Percentiles rank a stretch among this genome's conserved stretches.
Conservation (phyloP, 1,139 yeast species). For the Spathaspora sp. region DNA sequence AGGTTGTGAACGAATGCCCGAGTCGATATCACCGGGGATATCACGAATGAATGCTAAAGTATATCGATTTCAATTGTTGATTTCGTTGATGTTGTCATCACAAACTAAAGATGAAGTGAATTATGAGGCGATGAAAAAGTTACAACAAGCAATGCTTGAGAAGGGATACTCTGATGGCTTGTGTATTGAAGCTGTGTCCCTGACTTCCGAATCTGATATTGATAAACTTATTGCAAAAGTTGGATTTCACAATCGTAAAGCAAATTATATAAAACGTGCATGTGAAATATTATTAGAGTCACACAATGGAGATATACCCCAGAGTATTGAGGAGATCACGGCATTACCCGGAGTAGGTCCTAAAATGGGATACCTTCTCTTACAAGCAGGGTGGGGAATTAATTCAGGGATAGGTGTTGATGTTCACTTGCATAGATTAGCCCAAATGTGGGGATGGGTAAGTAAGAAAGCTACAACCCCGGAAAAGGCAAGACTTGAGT, state of each 20-base stretch:
- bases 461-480: slow-evolving; percentile 56
- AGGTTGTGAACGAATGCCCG: slow-evolving; percentile 83
- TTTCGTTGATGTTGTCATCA: slow-evolving; percentile 83
- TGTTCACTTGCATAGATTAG: slow-evolving; percentile 83
- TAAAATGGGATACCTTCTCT: slow-evolving; percentile 82
- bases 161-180: slow-evolving; percentile 33
- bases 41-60: slow-evolving; percentile 31
- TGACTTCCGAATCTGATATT: slow-evolving; percentile 54
- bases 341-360: slow-evolving; percentile 93
- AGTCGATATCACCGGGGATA: slow-evolving; percentile 35
- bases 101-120: slow-evolving; percentile 92
- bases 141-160: slow-evolving; percentile 47
- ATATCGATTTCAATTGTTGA: slow-evolving; percentile 70
- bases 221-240: slow-evolving; percentile 73
- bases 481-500: slow-evolving; percentile 66
- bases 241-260: slow-evolving; percentile 84
- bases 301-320: slow-evolving; percentile 68
- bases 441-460: slow-evolving; percentile 84
- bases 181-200: slow-evolving; percentile 33
- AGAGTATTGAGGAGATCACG: slow-evolving; percentile 62
- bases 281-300: slow-evolving; percentile 51
- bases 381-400: slow-evolving; percentile 80
- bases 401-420: slow-evolving; percentile 89
- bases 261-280: slow-evolving; percentile 64
- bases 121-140: slow-evolving; percentile 63